Conservation (phyloP, 2,329 filamentous ascomycete species). For the Bipolaris victoriae region DNA sequence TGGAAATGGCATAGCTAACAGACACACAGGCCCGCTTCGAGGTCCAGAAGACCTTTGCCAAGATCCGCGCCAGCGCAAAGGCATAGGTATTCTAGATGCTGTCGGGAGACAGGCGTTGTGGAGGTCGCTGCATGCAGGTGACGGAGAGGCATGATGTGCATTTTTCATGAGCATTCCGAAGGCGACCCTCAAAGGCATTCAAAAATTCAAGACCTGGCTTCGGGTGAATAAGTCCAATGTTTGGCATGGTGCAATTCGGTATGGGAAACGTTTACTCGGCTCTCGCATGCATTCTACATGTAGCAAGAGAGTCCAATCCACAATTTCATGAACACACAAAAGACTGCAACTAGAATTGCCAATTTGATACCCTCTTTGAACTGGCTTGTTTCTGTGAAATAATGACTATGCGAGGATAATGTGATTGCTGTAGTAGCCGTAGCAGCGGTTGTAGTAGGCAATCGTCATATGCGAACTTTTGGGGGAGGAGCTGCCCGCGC, state of each 20-base stretch:
- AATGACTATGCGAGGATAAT: neutral
- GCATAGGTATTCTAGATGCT: conserved; percentile 45
- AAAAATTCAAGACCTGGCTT: conserved; percentile 48
- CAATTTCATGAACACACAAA: conserved; percentile 47
- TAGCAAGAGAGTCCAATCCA: conserved; percentile 49
- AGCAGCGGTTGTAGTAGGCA: neutral
- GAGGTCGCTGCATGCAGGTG: conserved; percentile 40
- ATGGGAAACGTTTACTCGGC: conserved; percentile 48
- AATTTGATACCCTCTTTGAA: conserved; percentile 43
- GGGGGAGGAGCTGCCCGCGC: conserved; percentile 27
- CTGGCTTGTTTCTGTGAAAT: conserved; percentile 6
- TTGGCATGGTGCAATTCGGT: conserved; percentile 51
- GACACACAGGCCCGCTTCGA: conserved; percentile 77
- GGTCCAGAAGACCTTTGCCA: conserved; percentile 94
- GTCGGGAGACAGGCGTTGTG: conserved; percentile 39
- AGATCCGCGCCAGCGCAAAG: conserved; percentile 63
- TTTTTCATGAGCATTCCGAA: conserved; percentile 49
- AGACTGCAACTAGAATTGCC: conserved; percentile 40
- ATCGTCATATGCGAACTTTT: conserved; percentile 14
- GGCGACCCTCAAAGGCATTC: conserved; percentile 46
- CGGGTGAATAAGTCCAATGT: conserved; percentile 46
- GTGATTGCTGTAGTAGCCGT: conserved; percentile 1
- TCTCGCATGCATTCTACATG: conserved; percentile 48
- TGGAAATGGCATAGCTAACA: conserved; percentile 26
- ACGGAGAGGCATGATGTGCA: conserved; percentile 46